Evolutionary conservation across 2,329 filamentous ascomycete genomes (phyloP), one percentile per base, ranked within the genome.

Genomic region (Drechslera avenae): DNA sequence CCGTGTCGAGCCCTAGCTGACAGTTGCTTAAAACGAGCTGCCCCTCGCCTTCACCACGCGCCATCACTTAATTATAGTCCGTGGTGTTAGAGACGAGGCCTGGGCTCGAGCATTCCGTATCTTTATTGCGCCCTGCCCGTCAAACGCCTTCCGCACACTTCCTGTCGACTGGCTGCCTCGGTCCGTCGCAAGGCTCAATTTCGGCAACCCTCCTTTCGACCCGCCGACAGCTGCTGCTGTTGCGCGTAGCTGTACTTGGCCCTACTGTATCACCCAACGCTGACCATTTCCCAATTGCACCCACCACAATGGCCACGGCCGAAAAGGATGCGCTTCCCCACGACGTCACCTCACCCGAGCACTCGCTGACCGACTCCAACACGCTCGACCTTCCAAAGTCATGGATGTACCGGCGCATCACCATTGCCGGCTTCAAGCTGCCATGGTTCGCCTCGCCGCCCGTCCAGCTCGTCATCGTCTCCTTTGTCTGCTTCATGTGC

Each of bases 401-500:
- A 30, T 81, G 79, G 78, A 79, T 74, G 66, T 81, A 81, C 71
- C 75, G 69, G 63, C 62, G 67, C 19, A 48, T 73, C 52, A 76
- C 64, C 56, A 52, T 80, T 39, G 68, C 75, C 13, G 71, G 73
- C 35, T 63, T 73, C 66, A 74, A 62, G 28, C 56, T 81, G 39
- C 77, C 78, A 23, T 79, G 75, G 73, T 80, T 78, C 64, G 79
- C 79, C 47, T 79, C 76, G 43, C 79, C 79, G 17, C 72, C 76
- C 18, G 64, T 73, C 10, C 79, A 81, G 68, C 72, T 81, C 31
- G 56, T 79, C 42, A 73, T 81, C 39, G 78, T 81, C 23, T 76
- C 78, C 34, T 73, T 81, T 35, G 78, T 81, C 45, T 81, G 79
- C 72, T 81, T 81, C 74, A 64, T 81, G 66, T 81, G 79, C 58